Evolutionary conservation across 257 asterid species (phyloP), one percentile per base, ranked within the genome.

Genomic region (Capsicum baccatum): DNA sequence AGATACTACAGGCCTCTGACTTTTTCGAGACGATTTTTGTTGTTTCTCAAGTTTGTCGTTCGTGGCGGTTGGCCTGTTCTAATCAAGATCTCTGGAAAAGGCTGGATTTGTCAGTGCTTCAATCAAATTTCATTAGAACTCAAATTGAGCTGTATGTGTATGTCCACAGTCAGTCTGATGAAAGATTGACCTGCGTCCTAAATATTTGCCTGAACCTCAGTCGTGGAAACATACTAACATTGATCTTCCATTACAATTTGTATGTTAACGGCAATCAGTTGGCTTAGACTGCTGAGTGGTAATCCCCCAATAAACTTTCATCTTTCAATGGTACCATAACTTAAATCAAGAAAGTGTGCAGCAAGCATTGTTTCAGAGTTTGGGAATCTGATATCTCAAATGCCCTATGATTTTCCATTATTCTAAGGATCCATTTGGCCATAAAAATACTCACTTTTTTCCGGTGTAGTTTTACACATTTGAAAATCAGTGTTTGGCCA

Each of bases 231-330:
- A 82, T 91, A 69, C 71, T 84, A 4, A 90, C 94, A 76, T 86
- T 95, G 86, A 90, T 95, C 87, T 93, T 95, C 81, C 95, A 95
- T 88, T 87, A 89, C 84, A 91, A 91, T 84, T 91, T 93, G 78
- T 95, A 89, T 55, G 86, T 95, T 85, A 95, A 91, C 6, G 93
- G 92, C 70, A 91, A 92, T 33, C 98, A 91, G 81, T 85, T 95
- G 88, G 86, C 91, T n/a, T 93, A 91, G 19, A 88, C 97, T 2
- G 97, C 98, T 5, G 94, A 90, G 89, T 91, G 97, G 97, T 93
- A 91, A 48, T 19, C 74, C 55, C 44, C 4, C n/a, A 33, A 37
- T 57, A 26, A 21, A 58, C 57, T 58, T n/a, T 79, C 57, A 54
- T 79, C 6, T 57, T 56, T 79, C 66, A 54, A 17, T 55, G 16